Evolutionary conservation across 371 early-diverging fungal species (phyloP).

Genomic region (Phascolomyces articulosus): DNA sequence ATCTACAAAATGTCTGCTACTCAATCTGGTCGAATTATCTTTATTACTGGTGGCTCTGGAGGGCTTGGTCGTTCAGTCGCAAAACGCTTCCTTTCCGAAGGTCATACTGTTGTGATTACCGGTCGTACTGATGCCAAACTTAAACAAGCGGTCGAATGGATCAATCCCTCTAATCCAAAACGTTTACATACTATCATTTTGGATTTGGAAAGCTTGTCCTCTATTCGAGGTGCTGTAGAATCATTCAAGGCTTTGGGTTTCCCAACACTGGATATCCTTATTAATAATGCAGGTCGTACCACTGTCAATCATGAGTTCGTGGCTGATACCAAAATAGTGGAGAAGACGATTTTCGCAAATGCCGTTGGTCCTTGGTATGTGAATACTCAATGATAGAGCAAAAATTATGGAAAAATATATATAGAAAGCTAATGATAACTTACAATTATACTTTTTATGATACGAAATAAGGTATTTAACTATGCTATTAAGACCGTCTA

Average conservation of each 20-base stretch:
- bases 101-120: conserved; percentile 43
- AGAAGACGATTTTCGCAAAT: conserved; percentile 39
- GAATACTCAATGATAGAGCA: neutral
- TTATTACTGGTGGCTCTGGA: conserved; percentile 43
- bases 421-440: neutral
- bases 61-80: conserved; percentile 40
- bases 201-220: conserved; percentile 26
- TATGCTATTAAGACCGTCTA: conserved; percentile 24
- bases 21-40: too few relatives aligned
- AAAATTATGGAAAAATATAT: too few relatives aligned
- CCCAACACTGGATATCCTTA: conserved; percentile 13
- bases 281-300: conserved; percentile 39
- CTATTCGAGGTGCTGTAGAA: conserved; percentile 25
- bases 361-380: conserved; percentile 34
- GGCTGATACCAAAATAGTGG: conserved; percentile 14
- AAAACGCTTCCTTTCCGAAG: conserved; percentile 24
- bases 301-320: conserved; percentile 10
- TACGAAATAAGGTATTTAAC: conserved; percentile 17
- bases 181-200: conserved; percentile 13
- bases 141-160: neutral
- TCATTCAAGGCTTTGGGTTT: conserved; percentile 21
- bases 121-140: conserved; percentile 27
- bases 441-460: neutral
- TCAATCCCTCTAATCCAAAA: neutral
- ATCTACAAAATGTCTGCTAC: too few relatives aligned